Conservation (phyloP, 139 green algal genomes). For the Chlorella sp. region DNA sequence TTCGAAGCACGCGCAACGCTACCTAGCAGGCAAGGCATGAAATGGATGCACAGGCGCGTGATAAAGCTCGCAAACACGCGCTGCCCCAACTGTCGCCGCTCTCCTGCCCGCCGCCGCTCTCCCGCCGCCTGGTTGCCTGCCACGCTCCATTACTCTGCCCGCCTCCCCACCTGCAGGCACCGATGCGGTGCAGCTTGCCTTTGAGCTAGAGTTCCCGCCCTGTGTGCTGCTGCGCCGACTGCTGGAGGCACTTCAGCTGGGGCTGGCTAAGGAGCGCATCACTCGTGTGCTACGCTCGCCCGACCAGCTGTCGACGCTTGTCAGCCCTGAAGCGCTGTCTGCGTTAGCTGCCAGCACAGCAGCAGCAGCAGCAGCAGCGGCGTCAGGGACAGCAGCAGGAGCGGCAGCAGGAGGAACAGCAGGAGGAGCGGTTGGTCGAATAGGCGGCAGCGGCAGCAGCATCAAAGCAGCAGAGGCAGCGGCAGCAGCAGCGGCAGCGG, state of each 20-base stretch:
- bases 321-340: background rate
- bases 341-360: background rate
- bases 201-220: slow-evolving; percentile 71
- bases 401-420: background rate
- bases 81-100: too few relatives aligned
- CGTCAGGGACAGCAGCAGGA: background rate
- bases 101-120: background rate
- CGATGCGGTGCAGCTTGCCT: slow-evolving; percentile 71
- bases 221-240: slow-evolving; percentile 78
- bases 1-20: slow-evolving; percentile 35
- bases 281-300: slow-evolving; percentile 54
- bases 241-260: slow-evolving; percentile 44
- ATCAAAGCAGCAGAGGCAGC: background rate
- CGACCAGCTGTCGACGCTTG: background rate
- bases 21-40: slow-evolving; percentile 47
- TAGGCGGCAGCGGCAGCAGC: background rate
- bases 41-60: too few relatives aligned
- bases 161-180: slow-evolving; percentile 47
- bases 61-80: too few relatives aligned
- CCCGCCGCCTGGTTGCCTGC: background rate
- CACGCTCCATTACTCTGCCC: slow-evolving; percentile 42
- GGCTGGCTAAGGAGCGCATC: slow-evolving; percentile 42
- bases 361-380: background rate
- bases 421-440: background rate
- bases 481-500: background rate